These are phyloP conservation scores for Rhizopogon vesiculosus DNA, from an alignment of 768 basidiomycete species.

Conservation along the genomic window DNA sequence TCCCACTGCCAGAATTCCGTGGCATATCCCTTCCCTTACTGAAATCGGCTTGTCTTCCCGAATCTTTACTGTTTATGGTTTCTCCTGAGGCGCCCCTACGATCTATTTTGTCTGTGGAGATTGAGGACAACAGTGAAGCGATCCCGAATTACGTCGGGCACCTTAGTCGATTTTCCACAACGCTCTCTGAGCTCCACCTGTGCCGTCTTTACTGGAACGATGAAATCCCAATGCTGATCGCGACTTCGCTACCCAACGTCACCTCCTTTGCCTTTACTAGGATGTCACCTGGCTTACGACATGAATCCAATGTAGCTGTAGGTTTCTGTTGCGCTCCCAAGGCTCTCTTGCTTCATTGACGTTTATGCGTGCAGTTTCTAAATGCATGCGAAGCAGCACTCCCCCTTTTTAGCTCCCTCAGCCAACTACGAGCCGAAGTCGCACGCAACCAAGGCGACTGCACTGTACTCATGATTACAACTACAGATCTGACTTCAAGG, in stretches of 20 bases:
- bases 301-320: background rate
- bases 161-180: background rate
- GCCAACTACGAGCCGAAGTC: background rate
- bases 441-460: background rate
- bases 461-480: background rate
- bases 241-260: background rate
- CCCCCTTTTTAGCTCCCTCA: background rate
- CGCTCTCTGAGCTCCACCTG: background rate
- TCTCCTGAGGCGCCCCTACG: background rate
- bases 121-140: background rate
- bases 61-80: background rate
- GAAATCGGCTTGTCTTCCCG: background rate
- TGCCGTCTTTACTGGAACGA: background rate
- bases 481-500: background rate
- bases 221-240: background rate
- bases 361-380: background rate
- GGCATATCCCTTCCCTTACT: background rate
- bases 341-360: background rate
- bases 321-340: background rate
- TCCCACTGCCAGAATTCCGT: background rate
- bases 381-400: background rate
- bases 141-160: background rate
- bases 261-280: background rate
- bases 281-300: background rate
- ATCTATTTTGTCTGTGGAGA: background rate